phyloP scores from a whole-genome alignment of 148 eudicot species.

The Agrostemma githago region DNA sequence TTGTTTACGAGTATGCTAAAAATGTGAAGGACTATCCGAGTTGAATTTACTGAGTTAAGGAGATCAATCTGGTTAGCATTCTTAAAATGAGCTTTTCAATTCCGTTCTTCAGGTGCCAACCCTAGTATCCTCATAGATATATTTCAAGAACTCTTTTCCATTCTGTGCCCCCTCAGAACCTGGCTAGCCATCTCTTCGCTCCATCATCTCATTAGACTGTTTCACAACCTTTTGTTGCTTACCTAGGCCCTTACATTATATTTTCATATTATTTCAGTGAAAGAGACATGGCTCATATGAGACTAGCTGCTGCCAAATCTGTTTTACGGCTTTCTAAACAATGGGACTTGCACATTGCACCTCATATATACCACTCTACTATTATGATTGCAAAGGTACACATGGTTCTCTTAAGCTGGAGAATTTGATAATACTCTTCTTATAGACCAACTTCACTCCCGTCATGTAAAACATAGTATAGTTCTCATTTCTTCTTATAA shows the following conservation, averaged over 20 bases:
- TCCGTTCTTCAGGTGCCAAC: background rate
- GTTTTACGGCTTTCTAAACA: conserved; percentile 77
- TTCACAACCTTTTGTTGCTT: background rate
- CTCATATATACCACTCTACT: conserved; percentile 56
- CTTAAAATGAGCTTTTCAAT: background rate
- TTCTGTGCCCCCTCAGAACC: background rate
- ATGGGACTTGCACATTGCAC: conserved; percentile 85
- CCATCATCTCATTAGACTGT: background rate
- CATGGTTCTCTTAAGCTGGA: conserved; percentile 9
- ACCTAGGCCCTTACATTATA: conserved; percentile 9
- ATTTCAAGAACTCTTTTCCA: background rate
- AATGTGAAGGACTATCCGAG: background rate
- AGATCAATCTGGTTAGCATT: background rate
- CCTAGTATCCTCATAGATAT: background rate
- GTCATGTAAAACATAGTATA: background rate
- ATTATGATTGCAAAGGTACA: conserved; percentile 72
- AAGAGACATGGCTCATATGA: conserved; percentile 46
- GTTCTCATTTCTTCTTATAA: background rate
- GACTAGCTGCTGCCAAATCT: conserved; percentile 85
- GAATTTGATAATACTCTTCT: conserved; percentile 14
- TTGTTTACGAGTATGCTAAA: background rate
- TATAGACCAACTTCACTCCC: background rate
- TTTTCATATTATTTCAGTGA: conserved; percentile 42
- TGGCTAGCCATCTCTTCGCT: background rate
- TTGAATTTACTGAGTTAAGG: background rate